Evolutionary conservation across 441 rosid species (phyloP).

Genomic region (Corymbia citriodora): DNA sequence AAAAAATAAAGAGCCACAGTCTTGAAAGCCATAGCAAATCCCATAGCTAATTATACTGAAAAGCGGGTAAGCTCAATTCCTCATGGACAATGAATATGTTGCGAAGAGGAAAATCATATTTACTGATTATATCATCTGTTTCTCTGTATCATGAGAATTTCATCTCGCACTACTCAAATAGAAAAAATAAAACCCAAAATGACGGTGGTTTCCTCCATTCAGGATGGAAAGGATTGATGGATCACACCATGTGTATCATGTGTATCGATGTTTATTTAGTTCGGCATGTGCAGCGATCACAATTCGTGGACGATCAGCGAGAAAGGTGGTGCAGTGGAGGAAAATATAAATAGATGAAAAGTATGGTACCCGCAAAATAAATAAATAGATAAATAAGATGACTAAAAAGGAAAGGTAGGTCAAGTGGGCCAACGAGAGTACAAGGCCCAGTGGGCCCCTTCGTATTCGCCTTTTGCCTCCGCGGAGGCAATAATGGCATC

Average conservation of each 20-base stretch:
- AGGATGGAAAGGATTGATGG: not conserved
- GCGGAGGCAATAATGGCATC: not conserved
- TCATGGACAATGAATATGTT: rapidly evolving
- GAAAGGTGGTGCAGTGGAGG: not conserved
- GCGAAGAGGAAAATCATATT: not conserved
- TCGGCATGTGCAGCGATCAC: rapidly evolving
- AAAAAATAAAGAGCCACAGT: not conserved
- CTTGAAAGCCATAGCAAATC: not conserved
- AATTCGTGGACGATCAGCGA: not conserved
- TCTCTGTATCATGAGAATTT: not conserved
- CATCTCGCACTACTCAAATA: not conserved
- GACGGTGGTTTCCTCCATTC: rapidly evolving
- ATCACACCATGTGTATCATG: too few species aligned
- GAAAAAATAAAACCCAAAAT: rapidly evolving
- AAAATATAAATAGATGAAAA: not conserved
- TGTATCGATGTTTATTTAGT: not conserved
- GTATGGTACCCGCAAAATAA: not conserved
- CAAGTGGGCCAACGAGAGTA: not conserved
- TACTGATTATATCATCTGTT: rapidly evolving
- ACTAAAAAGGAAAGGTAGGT: not conserved
- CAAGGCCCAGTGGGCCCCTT: not conserved
- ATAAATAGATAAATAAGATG: not conserved
- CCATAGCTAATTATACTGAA: not conserved
- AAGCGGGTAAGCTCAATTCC: not conserved
- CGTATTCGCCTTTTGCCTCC: not conserved